These are phyloP conservation scores for Gnetum montanum DNA, from an alignment of 75 land plant genomes.

Conservation along the genomic window DNA sequence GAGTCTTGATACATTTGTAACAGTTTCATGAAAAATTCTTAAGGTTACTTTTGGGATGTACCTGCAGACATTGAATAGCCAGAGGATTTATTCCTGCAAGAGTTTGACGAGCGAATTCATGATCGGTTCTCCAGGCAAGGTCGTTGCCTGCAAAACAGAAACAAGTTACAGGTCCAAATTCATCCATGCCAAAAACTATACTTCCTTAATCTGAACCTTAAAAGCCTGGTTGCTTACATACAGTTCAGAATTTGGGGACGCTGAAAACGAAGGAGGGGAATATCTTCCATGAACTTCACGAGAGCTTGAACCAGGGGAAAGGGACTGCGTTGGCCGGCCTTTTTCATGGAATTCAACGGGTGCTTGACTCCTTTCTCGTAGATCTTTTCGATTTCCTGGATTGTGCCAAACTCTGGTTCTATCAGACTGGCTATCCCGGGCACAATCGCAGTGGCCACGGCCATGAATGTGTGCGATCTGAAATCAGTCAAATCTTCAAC, in stretches of 20 bases:
- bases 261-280: neutral
- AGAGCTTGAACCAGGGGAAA: neutral
- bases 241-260: neutral
- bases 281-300: neutral
- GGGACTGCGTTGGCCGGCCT: neutral
- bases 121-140: constrained; percentile 20
- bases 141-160: constrained; percentile 12
- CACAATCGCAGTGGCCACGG: neutral
- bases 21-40: too few species aligned
- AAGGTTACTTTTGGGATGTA: too few species aligned
- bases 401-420: constrained; percentile 12
- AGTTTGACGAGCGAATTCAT: constrained; percentile 31
- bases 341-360: neutral
- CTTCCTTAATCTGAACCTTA: neutral
- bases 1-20: too few species aligned
- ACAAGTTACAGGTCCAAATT: too few species aligned
- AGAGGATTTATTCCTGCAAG: constrained; percentile 29
- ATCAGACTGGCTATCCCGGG: neutral
- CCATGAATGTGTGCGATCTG: neutral
- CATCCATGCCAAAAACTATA: neutral
- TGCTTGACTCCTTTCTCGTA: neutral
- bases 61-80: constrained; percentile 8
- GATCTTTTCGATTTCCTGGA: constrained; percentile 17
- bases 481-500: neutral
- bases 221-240: constrained; percentile 5